phyloP scores from a whole-genome alignment of 1,284 basidiomycete species.

The Ganoderma meredithae region DNA sequence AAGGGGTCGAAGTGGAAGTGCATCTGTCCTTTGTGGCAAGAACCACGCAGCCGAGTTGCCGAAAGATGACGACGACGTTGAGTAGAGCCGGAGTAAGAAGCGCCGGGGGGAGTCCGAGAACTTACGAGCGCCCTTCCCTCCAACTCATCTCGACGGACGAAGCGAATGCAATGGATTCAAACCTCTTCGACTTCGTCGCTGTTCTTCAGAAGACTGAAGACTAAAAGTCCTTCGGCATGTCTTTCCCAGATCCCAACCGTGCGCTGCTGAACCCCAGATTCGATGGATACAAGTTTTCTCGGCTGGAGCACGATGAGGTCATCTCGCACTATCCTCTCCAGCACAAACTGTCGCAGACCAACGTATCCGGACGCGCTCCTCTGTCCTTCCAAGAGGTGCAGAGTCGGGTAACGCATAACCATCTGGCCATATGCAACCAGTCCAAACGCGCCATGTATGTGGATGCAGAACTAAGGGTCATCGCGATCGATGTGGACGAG shows the following conservation, averaged over 20 bases:
- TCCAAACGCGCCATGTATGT: conserved; percentile 70
- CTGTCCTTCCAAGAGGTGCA: conserved; percentile 85
- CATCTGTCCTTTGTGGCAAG: background rate
- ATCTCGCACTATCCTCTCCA: conserved; percentile 60
- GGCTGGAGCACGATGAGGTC: conserved; percentile 60
- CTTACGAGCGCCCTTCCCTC: conserved; percentile 2
- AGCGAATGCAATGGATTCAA: background rate
- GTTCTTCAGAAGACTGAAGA: background rate
- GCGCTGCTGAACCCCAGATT: conserved; percentile 82
- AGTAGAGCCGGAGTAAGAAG: background rate
- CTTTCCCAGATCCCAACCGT: conserved; percentile 47
- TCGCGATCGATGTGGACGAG: conserved; percentile 63
- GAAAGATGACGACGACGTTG: background rate
- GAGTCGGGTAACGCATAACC: conserved; percentile 87
- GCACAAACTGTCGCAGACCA: conserved; percentile 64
- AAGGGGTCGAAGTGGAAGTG: background rate
- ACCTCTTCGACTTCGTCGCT: background rate
- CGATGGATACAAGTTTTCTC: conserved; percentile 81
- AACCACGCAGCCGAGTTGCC: background rate
- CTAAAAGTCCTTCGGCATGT: conserved; percentile 16
- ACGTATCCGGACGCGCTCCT: conserved; percentile 62
- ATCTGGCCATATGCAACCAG: conserved; percentile 63
- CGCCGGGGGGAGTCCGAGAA: conserved; percentile 14
- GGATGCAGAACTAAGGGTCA: conserved; percentile 70
- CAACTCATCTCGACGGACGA: background rate